A percentile compares a stretch with the other conserved stretches of the same genome.
These are phyloP conservation scores for Candida boleticola DNA, from an alignment of 805 yeast species.

Conservation along the genomic window DNA sequence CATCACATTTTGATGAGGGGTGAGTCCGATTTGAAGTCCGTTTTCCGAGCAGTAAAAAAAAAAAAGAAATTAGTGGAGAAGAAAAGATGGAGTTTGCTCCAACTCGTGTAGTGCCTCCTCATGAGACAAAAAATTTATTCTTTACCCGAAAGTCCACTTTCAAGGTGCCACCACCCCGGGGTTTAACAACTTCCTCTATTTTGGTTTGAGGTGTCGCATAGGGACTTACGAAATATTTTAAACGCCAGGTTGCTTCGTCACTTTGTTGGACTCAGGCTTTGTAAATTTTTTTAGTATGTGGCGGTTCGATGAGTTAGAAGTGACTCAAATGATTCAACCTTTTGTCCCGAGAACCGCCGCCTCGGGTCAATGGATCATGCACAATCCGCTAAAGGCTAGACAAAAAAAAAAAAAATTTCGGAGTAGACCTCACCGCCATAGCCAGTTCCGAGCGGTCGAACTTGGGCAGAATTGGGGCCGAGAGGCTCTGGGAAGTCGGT, in stretches of 20 bases:
- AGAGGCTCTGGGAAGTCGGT: no score
- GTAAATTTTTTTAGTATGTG: no score
- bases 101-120: neutral
- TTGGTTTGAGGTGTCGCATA: no score
- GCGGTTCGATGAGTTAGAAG: no score
- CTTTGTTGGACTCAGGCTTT: no score
- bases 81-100: neutral
- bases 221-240: no score
- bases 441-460: no score
- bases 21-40: neutral
- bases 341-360: neutral
- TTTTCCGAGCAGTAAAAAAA: neutral
- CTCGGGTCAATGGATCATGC: neutral
- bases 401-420: neutral
- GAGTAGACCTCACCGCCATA: neutral
- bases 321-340: neutral
- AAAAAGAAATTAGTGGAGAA: neutral
- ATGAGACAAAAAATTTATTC: neutral
- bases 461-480: no score
- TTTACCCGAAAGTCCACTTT: neutral
- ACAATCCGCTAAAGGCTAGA: neutral
- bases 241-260: no score
- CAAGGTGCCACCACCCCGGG: neutral
- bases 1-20: slow-evolving; percentile 2
- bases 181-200: no score